These are phyloP conservation scores for Ophiostoma sp. DNA, from an alignment of 2,329 filamentous ascomycete genomes.

Conservation along the genomic window DNA sequence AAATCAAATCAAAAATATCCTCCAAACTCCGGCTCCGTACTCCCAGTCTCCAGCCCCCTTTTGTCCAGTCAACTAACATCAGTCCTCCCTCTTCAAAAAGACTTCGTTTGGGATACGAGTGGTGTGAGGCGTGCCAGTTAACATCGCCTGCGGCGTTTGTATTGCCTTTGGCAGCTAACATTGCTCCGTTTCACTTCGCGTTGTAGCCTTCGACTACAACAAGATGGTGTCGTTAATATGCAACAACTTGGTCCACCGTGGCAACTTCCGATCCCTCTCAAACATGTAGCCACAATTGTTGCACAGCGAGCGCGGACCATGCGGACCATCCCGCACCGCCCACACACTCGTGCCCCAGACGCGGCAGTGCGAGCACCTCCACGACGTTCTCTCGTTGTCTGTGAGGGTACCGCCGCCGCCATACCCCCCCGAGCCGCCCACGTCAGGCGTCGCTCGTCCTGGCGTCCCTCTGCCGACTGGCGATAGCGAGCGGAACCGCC, in stretches of 20 bases:
- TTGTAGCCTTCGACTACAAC: constrained; percentile 16
- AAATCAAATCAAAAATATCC: neutral
- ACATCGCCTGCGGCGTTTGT: neutral
- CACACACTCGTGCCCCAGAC: constrained; percentile 90
- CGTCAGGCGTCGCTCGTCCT: constrained; percentile 77
- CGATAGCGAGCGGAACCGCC: constrained; percentile 83
- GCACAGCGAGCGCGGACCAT: constrained; percentile 81
- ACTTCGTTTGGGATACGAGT: no score
- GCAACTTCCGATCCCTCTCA: constrained; percentile 81
- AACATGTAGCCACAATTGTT: constrained; percentile 90
- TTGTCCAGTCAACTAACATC: neutral
- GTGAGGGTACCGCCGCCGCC: constrained; percentile 65
- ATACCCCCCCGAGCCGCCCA: constrained; percentile 67
- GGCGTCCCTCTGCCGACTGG: constrained; percentile 71
- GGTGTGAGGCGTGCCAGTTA: neutral
- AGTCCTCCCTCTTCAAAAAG: neutral
- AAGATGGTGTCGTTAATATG: constrained; percentile 47
- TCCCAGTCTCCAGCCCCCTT: neutral
- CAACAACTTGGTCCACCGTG: constrained; percentile 72
- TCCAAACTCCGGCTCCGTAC: constrained; percentile 11
- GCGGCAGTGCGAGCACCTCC: constrained; percentile 85
- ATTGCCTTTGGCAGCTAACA: neutral
- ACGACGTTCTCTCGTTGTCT: constrained; percentile 76
- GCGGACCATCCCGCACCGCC: constrained; percentile 90
- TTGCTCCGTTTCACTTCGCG: neutral